Conservation (phyloP, 2,329 filamentous ascomycete species). For the Monosporascus sp. region DNA sequence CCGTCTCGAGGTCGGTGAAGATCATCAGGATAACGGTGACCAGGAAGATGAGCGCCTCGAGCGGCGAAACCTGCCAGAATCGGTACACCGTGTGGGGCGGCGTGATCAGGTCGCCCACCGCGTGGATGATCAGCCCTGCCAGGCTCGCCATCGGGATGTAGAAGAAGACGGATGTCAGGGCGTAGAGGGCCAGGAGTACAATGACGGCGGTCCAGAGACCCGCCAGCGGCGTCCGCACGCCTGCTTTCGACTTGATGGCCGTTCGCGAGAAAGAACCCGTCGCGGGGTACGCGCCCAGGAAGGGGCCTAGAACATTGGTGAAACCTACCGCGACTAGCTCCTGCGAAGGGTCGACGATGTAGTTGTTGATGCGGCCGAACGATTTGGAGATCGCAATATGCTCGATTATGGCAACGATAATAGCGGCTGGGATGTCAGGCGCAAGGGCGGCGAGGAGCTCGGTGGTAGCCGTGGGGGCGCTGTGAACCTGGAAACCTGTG, state of each 20-base stretch:
- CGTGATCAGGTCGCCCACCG: conserved; percentile 80
- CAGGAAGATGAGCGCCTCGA: conserved; percentile 82
- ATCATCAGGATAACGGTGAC: conserved; percentile 78
- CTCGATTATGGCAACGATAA: conserved; percentile 75
- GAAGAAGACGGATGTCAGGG: conserved; percentile 76
- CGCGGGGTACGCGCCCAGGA: conserved; percentile 77
- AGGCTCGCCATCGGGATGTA: conserved; percentile 78
- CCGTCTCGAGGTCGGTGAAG: conserved; percentile 77
- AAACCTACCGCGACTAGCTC: conserved; percentile 75
- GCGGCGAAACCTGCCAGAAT: conserved; percentile 79
- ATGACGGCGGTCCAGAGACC: conserved; percentile 79
- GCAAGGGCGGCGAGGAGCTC: conserved; percentile 59
- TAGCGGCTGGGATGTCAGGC: conserved; percentile 64
- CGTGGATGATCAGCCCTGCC: conserved; percentile 83
- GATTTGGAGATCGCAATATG: conserved; percentile 83
- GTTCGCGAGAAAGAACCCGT: conserved; percentile 89
- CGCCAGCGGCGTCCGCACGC: conserved; percentile 79
- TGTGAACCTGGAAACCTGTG: conserved; percentile 64
- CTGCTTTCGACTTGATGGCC: conserved; percentile 91
- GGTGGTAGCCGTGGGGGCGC: conserved; percentile 56
- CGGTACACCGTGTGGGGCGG: conserved; percentile 78
- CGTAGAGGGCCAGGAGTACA: conserved; percentile 80
- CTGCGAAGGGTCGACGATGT: conserved; percentile 72
- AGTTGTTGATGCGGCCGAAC: conserved; percentile 74
- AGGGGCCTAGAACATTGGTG: conserved; percentile 70